Base-by-base conservation (phyloP, 371 early-diverging fungal species). In the Coemansia sp. region DNA sequence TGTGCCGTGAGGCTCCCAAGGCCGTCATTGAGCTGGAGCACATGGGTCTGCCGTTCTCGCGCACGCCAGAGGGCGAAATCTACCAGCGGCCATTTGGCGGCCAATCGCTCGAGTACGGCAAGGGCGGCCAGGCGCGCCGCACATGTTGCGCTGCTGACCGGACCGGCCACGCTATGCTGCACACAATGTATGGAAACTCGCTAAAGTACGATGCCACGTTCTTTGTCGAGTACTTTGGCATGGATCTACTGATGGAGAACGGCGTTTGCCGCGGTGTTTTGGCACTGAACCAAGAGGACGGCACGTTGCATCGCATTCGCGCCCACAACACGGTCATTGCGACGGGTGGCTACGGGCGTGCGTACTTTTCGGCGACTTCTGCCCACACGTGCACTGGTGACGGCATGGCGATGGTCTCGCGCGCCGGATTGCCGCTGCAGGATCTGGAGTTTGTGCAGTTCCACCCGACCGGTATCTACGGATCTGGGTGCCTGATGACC, bases 361-460 rank as follows among this genome's bases (percentile, higher is more conserved):
- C 98, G 56, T 98, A 95, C 87, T 98, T 98, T 86, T 95, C 96
- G 50, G 95, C 95, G 84, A 98, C 98, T 18, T 94, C 93, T 63
- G 97, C 98, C 57, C 98, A 98, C 85, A 96, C 97, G 54, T 98
- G 96, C 85, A 95, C 97, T 59, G 98, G 98, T 82, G 98, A 98
- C 73, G 98, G 97, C 73, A 96, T 94, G 80, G 96, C 97, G 63
- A 95, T 98, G 92, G 92, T 93, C 34, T 84, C 91, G 52, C 90
- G 91, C 64, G 90, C 92, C 51, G 95, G 96, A 58, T 87, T 92
- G 50, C 93, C 93, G 69, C 89, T 95, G 65, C 92, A 94, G 84
- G 97, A 98, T 83, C 85, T 98, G 82, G 96, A 98, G 81, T 95
- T 95, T 75, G 95, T 98, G 52, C 98, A 98, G 84, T 95, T 98